Evolutionary conservation across 768 basidiomycete species (phyloP).

Genomic region (Boletus rex-veris): DNA sequence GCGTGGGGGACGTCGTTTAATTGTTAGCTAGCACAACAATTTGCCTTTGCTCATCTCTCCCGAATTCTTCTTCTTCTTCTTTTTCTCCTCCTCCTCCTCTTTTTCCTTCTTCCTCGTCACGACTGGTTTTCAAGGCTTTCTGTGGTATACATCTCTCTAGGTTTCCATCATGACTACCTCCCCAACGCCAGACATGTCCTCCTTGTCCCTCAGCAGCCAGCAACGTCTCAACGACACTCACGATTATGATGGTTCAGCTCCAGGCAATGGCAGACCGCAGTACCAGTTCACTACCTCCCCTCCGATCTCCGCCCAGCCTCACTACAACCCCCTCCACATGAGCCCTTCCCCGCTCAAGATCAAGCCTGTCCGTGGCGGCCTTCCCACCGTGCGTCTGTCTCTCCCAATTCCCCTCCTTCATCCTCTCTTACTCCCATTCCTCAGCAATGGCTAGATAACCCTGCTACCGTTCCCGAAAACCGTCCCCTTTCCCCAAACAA

Average conservation of each 20-base stretch:
- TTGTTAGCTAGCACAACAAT: background rate
- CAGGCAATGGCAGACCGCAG: slow-evolving; percentile 49
- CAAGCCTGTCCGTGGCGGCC: slow-evolving; percentile 62
- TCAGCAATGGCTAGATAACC: slow-evolving; percentile 86
- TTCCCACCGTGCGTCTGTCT: slow-evolving; percentile 62
- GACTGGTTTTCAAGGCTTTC: slow-evolving; percentile 26
- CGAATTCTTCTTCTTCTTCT: background rate
- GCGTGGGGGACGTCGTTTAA: slow-evolving; percentile 32
- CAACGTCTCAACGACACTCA: slow-evolving; percentile 86
- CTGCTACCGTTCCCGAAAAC: slow-evolving; percentile 49
- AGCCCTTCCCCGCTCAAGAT: slow-evolving; percentile 71
- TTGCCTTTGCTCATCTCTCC: background rate
- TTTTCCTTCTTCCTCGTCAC: slow-evolving; percentile 29
- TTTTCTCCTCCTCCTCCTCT: slow-evolving; percentile 13
- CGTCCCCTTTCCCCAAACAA: slow-evolving; percentile 83
- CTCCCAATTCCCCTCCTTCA: slow-evolving; percentile 17
- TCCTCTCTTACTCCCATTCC: slow-evolving; percentile 21
- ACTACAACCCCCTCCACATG: slow-evolving; percentile 51
- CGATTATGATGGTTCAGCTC: slow-evolving; percentile 68
- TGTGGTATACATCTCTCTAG: slow-evolving; percentile 3
- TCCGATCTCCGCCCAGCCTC: slow-evolving; percentile 51
- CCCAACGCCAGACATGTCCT: slow-evolving; percentile 72
- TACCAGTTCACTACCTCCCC: slow-evolving; percentile 70
- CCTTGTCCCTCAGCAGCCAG: slow-evolving; percentile 67
- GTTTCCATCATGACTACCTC: slow-evolving; percentile 68